Base-by-base conservation (phyloP, 2,329 filamentous ascomycete genomes). In the Calcarisporium arbuscula region DNA sequence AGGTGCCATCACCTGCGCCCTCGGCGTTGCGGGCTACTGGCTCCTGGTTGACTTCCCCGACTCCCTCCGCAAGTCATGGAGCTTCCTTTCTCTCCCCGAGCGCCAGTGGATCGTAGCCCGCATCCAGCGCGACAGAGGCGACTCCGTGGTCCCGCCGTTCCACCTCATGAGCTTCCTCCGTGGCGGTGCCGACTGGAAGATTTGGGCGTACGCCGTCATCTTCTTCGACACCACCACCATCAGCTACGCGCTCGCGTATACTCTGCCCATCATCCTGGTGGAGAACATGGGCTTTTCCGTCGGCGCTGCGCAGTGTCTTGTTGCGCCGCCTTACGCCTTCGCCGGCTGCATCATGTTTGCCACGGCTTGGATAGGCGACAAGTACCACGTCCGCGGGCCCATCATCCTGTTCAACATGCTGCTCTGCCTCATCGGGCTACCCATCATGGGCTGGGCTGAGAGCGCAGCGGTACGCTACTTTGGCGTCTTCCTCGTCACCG, bases 201-300 rank as follows among this genome's bases (percentile, higher is more conserved):
- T 81, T 38, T 83, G 79, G 79, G 67, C 57, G 0, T 82, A 78
- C 46, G 74, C 68, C 35, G 46, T 77, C 45, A 66, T 80, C 46
- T 74, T 73, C 51, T 76, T 77, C 61, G 76, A 75, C 56, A 74
- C 75, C 3, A 87, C 84, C 1, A 84, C 82, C 9, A 73, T 85
- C 32, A 72, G 72, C 2, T 92, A 92, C 53, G 77, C 84, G 0
- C 72, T 92, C 8, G 81, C 83, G 3, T 90, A 84, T 57, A 90
- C 89, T 52, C 61, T 89, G 5, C 85, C 85, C 6, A 75, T 89
- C 49, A 85, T 92, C 47, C 74, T 94, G 11, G 58, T 64, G 32
- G 48, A 48, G 22, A 70, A 64, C 54, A 74, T 89, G 65, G 72
- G 74, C 11, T 89, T 85, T 63, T 65, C 58, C 30, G 65, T 80